phyloP scores from a whole-genome alignment of 2,329 filamentous ascomycete species.

The Aspergillus latus region DNA sequence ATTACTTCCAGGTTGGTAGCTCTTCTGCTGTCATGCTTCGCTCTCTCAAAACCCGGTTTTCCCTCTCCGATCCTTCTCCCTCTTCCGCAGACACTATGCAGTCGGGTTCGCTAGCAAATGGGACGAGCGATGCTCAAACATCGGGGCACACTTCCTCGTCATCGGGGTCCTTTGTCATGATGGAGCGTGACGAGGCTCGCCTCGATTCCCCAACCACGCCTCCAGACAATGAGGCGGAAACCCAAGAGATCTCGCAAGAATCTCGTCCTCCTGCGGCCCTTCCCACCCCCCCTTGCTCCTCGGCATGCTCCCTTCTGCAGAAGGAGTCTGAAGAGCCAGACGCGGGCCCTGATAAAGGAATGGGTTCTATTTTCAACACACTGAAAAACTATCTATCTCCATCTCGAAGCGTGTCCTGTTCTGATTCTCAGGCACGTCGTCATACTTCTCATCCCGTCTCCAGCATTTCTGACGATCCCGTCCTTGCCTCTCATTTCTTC shows the following conservation, averaged over 20 bases:
- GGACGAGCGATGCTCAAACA: constrained; percentile 26
- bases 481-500: constrained; percentile 68
- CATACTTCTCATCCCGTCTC: constrained; percentile 59
- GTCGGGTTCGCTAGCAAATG: constrained; percentile 26
- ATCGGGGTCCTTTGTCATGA: constrained; percentile 44
- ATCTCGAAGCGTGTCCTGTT: constrained; percentile 29
- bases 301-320: constrained; percentile 45
- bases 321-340: constrained; percentile 45
- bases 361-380: constrained; percentile 45
- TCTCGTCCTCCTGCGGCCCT: constrained; percentile 35
- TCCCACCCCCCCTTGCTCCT: constrained; percentile 47
- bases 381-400: constrained; percentile 48
- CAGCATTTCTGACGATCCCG: constrained; percentile 63
- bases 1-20: constrained; percentile 99
- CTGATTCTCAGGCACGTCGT: constrained; percentile 41
- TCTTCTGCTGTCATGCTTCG: constrained; percentile 68
- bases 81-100: constrained; percentile 25
- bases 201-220: constrained; percentile 29
- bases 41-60: constrained; percentile 42
- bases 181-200: constrained; percentile 39
- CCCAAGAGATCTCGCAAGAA: constrained; percentile 30
- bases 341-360: constrained; percentile 40
- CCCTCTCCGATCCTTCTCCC: constrained; percentile 32
- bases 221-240: constrained; percentile 26
- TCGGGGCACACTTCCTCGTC: constrained; percentile 33